Evolutionary conservation across 1,139 yeast genomes (phyloP).

Genomic region (Candida anutae): DNA sequence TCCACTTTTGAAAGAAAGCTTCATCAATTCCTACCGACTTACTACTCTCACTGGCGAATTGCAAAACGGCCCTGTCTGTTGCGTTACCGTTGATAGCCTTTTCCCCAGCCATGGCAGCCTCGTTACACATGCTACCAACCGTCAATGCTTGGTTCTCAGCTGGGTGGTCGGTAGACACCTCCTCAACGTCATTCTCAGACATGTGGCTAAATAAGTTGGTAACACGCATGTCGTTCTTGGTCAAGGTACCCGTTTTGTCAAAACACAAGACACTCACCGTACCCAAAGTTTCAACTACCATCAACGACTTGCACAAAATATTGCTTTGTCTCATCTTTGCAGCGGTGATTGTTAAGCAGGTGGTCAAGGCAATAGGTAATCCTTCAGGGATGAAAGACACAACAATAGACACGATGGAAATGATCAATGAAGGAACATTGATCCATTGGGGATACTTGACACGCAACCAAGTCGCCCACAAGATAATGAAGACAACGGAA

Average conservation of each 20-base stretch:
- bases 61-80: constrained; percentile 39
- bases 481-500: constrained; percentile 18
- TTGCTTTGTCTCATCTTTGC: constrained; percentile 20
- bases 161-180: constrained; percentile 4
- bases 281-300: constrained; percentile 28
- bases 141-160: constrained; percentile 12
- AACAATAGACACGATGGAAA: constrained; percentile 24
- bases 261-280: constrained; percentile 25
- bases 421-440: constrained; percentile 23
- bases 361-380: constrained; percentile 28
- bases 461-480: constrained; percentile 42
- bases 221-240: constrained; percentile 22
- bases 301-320: constrained; percentile 23
- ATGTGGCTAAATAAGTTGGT: constrained; percentile 17
- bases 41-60: constrained; percentile 22
- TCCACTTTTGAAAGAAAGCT: constrained; percentile 11
- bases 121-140: constrained; percentile 34
- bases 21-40: constrained; percentile 5
- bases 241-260: constrained; percentile 31
- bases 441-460: constrained; percentile 25
- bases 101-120: constrained; percentile 20
- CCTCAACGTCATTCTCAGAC: constrained; percentile 8
- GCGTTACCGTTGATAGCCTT: constrained; percentile 37
- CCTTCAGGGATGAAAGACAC: constrained; percentile 32
- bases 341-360: constrained; percentile 25